These are phyloP conservation scores for Colletotrichum lentis DNA, from an alignment of 2,329 filamentous ascomycete genomes.

Conservation along the genomic window DNA sequence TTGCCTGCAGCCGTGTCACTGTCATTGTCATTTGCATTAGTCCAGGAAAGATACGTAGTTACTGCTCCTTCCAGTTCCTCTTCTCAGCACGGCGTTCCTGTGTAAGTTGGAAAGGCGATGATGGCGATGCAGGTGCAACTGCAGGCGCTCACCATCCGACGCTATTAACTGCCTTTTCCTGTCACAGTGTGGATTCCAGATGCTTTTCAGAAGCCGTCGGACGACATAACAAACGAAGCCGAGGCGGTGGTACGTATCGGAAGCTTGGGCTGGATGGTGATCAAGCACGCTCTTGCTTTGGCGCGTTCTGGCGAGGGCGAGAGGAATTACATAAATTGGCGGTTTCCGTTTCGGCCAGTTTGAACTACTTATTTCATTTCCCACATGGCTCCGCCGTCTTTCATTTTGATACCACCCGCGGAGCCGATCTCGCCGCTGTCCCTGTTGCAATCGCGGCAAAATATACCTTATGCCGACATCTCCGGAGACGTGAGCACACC, in stretches of 20 bases:
- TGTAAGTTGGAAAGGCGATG: neutral
- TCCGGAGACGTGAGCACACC: neutral
- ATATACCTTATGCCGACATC: conserved; percentile 1
- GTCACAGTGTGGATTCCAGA: neutral
- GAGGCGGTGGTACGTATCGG: conserved; percentile 7
- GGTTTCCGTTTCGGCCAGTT: neutral
- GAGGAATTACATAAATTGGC: neutral
- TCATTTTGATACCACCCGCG: neutral
- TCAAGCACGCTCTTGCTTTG: conserved; percentile 29
- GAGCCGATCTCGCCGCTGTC: neutral
- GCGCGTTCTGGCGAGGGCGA: conserved; percentile 12
- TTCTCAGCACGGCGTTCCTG: too few relatives aligned
- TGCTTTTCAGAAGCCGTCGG: neutral
- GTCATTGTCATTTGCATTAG: conserved; percentile 36
- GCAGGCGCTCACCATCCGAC: neutral
- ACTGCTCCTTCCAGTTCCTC: conserved; percentile 2
- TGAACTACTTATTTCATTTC: neutral
- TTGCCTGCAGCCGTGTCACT: conserved; percentile 23
- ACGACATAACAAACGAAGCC: neutral
- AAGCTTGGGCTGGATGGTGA: neutral
- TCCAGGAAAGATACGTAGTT: conserved; percentile 31
- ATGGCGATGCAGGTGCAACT: neutral
- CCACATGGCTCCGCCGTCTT: neutral
- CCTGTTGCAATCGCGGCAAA: neutral
- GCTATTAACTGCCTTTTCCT: neutral